Evolutionary conservation across 371 early-diverging fungal species (phyloP).

Genomic region (Saksenaea oblongispora): DNA sequence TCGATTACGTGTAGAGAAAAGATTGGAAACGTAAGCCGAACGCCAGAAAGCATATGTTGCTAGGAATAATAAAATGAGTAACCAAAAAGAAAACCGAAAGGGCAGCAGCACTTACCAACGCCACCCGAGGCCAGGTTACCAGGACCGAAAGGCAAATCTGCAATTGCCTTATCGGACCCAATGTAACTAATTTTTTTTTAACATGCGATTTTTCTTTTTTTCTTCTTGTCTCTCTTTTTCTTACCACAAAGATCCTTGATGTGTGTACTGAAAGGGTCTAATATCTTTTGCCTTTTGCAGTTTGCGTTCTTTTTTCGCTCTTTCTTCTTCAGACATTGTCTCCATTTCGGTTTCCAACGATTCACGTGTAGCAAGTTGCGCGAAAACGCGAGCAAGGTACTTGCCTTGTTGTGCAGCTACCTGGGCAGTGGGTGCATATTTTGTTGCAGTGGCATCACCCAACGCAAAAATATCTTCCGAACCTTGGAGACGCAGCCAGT

Average conservation of each 20-base stretch:
- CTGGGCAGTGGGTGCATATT: conserved; percentile 90
- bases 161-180: conserved; percentile 89
- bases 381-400: conserved; percentile 78
- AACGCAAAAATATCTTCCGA: conserved; percentile 77
- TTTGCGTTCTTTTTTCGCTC: conserved; percentile 40
- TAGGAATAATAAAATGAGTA: background rate
- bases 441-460: conserved; percentile 88
- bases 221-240: conserved; percentile 7
- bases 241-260: conserved; percentile 85
- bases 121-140: conserved; percentile 74
- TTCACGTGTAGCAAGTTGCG: conserved; percentile 53
- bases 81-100: background rate
- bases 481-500: conserved; percentile 79
- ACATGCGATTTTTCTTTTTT: background rate
- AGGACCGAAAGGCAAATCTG: conserved; percentile 81
- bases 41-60: conserved; percentile 82
- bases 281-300: conserved; percentile 42
- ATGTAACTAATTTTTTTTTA: conserved; percentile 61
- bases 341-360: conserved; percentile 37
- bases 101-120: conserved; percentile 53
- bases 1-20: conserved; percentile 84
- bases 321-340: conserved; percentile 32
- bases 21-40: conserved; percentile 68
- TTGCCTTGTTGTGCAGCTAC: conserved; percentile 91
- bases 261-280: conserved; percentile 78